phyloP scores from a whole-genome alignment of 2,329 filamentous ascomycete species.

The Thelonectria blattea region DNA sequence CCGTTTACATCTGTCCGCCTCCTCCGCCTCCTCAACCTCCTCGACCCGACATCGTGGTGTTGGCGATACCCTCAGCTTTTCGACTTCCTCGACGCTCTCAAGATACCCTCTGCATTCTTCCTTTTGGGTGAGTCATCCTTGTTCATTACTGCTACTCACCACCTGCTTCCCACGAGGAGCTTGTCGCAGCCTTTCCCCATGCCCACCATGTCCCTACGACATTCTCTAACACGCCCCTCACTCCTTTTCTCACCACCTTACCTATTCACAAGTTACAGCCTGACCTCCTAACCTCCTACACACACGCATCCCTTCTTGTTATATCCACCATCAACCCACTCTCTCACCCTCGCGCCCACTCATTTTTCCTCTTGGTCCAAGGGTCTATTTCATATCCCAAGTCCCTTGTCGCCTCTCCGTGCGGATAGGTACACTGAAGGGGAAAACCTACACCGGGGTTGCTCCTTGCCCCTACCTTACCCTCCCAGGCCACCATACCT shows the following conservation, averaged over 20 bases:
- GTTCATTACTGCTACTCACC: neutral
- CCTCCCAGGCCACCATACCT: constrained; percentile 7
- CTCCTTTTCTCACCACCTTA: constrained; percentile 12
- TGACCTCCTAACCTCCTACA: neutral
- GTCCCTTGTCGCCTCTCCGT: constrained; percentile 5
- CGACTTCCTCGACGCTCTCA: neutral
- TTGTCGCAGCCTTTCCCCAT: constrained; percentile 1
- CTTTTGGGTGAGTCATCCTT: neutral
- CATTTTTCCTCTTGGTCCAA: constrained; percentile 9
- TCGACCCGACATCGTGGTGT: neutral
- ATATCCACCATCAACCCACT: constrained; percentile 25
- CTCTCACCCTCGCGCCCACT: constrained; percentile 6
- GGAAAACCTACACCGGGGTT: constrained; percentile 2
- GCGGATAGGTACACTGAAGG: neutral
- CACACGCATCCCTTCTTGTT: constrained; percentile 7
- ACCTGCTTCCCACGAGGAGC: neutral
- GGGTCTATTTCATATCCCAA: constrained; percentile 11
- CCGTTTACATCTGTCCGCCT: constrained; percentile 1
- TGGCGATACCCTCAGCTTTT: neutral
- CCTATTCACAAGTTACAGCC: neutral
- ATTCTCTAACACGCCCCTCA: constrained; percentile 21
- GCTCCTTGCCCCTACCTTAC: constrained; percentile 3
- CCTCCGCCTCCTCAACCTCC: neutral
- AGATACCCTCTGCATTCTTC: neutral
- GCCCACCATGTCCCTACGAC: constrained; percentile 18